These are phyloP conservation scores for Rhododendron griersonianum DNA, from an alignment of 148 eudicot genomes.

Conservation along the genomic window DNA sequence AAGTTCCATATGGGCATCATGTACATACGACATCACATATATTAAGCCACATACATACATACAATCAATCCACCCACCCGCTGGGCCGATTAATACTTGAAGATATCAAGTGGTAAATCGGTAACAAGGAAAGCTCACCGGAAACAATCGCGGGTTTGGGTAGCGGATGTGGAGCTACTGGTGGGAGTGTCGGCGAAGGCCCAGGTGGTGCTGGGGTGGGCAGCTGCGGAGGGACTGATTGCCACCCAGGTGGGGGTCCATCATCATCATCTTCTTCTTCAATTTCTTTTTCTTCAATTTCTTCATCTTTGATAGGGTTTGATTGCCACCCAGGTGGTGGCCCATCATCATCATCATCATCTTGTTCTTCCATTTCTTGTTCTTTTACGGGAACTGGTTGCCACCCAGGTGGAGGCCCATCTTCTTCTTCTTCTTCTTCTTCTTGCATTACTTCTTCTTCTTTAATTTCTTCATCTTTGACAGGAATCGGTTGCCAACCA, in stretches of 20 bases:
- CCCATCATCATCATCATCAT: constrained; percentile 21
- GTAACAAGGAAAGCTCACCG: constrained; percentile 12
- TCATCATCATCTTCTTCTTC: constrained; percentile 2
- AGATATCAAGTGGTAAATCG: neutral
- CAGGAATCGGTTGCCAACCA: constrained; percentile 27
- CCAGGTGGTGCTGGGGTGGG: constrained; percentile 6
- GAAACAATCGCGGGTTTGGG: constrained; percentile 7
- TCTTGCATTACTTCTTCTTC: constrained; percentile 17
- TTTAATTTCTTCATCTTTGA: constrained; percentile 13
- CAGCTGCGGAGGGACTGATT: constrained; percentile 15
- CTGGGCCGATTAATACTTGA: neutral
- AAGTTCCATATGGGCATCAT: neutral
- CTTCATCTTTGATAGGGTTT: constrained; percentile 2
- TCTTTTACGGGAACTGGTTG: constrained; percentile 10
- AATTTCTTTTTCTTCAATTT: neutral
- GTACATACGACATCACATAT: neutral
- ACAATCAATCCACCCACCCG: neutral
- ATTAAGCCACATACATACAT: neutral
- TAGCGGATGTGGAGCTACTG: neutral
- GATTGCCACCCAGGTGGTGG: constrained; percentile 47
- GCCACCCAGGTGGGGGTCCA: constrained; percentile 30
- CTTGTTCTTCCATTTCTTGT: constrained; percentile 19
- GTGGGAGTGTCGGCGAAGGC: neutral
- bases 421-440: constrained; percentile 23
- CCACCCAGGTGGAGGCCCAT: constrained; percentile 50